Evolutionary conservation across 164 flowering plant species (phyloP).

Genomic region (Cinnamomum micranthum): DNA sequence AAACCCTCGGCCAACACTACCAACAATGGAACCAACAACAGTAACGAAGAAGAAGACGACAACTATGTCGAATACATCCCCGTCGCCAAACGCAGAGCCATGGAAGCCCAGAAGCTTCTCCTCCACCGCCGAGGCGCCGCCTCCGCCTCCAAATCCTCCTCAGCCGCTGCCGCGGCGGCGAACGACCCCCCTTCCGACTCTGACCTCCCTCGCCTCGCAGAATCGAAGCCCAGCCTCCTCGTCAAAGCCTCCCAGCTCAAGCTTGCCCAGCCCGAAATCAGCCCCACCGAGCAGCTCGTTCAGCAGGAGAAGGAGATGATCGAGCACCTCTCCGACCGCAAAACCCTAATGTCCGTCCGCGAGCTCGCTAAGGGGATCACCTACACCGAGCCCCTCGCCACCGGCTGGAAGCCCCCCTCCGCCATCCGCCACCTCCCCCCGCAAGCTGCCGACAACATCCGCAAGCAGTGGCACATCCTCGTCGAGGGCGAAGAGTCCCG

Average conservation of each 20-base stretch:
- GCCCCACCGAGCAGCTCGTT: constrained; percentile 63
- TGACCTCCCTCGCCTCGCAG: constrained; percentile 43
- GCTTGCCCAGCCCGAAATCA: constrained; percentile 75
- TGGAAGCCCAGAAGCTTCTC: constrained; percentile 65
- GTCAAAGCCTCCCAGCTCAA: constrained; percentile 81
- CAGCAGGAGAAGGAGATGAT: constrained; percentile 93
- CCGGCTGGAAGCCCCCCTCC: constrained; percentile 92
- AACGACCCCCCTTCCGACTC: constrained; percentile 18
- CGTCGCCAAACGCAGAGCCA: constrained; percentile 65
- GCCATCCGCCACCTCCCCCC: constrained; percentile 53
- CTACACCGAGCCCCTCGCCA: constrained; percentile 66
- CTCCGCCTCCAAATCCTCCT: constrained; percentile 14
- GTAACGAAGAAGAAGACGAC: constrained; percentile 50
- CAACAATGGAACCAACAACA: background rate
- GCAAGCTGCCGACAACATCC: constrained; percentile 44
- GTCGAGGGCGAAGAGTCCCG: constrained; percentile 87
- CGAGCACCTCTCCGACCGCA: constrained; percentile 75
- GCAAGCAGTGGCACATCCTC: constrained; percentile 90
- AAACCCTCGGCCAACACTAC: background rate
- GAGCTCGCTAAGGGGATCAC: constrained; percentile 92
- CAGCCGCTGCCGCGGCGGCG: background rate
- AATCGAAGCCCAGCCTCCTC: constrained; percentile 78
- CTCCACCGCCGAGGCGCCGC: constrained; percentile 58
- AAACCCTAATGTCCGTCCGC: constrained; percentile 79
- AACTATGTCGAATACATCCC: constrained; percentile 77